Conservation (phyloP, 108 stramenopile species). For the Cyclotella sp. region DNA sequence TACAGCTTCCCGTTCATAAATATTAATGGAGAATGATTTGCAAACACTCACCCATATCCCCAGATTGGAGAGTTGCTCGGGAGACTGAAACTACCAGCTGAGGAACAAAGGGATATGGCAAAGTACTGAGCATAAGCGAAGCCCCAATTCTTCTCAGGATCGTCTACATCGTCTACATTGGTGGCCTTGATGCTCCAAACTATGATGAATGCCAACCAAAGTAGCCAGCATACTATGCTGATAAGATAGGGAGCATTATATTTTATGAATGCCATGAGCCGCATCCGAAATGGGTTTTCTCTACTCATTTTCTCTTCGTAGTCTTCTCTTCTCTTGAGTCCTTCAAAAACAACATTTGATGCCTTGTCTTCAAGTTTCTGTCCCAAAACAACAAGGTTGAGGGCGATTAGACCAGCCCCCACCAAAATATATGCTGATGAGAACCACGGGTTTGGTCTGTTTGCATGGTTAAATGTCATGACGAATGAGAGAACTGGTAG, state of each 20-base stretch:
- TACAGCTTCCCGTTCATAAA: too few species aligned
- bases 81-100: conserved; percentile 31
- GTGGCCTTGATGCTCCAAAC: conserved; percentile 39
- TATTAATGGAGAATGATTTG: too few species aligned
- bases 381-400: conserved; percentile 30
- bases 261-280: conserved; percentile 24
- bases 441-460: conserved; percentile 46
- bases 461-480: not conserved
- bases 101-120: conserved; percentile 37
- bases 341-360: conserved; percentile 38
- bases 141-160: conserved; percentile 11
- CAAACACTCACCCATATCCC: conserved; percentile 36
- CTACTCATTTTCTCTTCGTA: conserved; percentile 42
- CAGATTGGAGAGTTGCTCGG: conserved; percentile 6
- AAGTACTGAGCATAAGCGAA: conserved; percentile 45
- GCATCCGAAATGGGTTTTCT: conserved; percentile 30
- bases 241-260: conserved; percentile 43
- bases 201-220: conserved; percentile 38
- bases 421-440: conserved; percentile 37
- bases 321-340: conserved; percentile 37
- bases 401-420: conserved; percentile 38
- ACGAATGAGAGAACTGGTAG: not conserved
- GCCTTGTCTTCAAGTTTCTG: conserved; percentile 35
- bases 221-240: conserved; percentile 20
- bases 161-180: not conserved